Evolutionary conservation across 2,329 filamentous ascomycete genomes (phyloP).

Genomic region (Arthrobotrys conoides): DNA sequence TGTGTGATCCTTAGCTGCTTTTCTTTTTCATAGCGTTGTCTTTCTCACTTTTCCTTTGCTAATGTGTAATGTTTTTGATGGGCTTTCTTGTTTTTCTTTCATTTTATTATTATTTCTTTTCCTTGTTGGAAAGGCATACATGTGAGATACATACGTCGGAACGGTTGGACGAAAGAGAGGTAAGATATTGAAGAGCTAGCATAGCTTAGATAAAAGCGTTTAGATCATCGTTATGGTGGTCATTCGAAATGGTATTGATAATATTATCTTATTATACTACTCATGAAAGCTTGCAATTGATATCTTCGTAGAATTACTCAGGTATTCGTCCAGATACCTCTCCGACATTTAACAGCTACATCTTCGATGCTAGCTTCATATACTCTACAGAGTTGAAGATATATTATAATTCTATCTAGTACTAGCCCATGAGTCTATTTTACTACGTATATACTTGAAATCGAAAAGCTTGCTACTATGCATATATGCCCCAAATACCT

Average conservation of each 20-base stretch:
- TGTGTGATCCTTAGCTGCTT: background rate
- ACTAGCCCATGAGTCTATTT: too few relatives aligned
- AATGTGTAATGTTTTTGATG: conserved; percentile 26
- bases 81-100: background rate
- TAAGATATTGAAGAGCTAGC: conserved; percentile 9
- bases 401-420: too few relatives aligned
- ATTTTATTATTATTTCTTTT: background rate
- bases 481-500: too few relatives aligned
- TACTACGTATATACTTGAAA: too few relatives aligned
- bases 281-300: background rate
- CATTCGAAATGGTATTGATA: conserved; percentile 14
- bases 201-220: conserved; percentile 26
- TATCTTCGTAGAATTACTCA: background rate
- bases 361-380: too few relatives aligned
- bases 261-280: conserved; percentile 1
- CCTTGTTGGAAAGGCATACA: background rate
- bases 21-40: conserved; percentile 22
- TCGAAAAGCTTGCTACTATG: too few relatives aligned
- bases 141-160: background rate
- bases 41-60: conserved; percentile 4
- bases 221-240: conserved; percentile 30
- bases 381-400: too few relatives aligned
- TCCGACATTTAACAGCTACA: too few relatives aligned
- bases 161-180: background rate
- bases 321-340: too few relatives aligned